Conservation (phyloP, 768 basidiomycete species). For the Kwoniella europaea region DNA sequence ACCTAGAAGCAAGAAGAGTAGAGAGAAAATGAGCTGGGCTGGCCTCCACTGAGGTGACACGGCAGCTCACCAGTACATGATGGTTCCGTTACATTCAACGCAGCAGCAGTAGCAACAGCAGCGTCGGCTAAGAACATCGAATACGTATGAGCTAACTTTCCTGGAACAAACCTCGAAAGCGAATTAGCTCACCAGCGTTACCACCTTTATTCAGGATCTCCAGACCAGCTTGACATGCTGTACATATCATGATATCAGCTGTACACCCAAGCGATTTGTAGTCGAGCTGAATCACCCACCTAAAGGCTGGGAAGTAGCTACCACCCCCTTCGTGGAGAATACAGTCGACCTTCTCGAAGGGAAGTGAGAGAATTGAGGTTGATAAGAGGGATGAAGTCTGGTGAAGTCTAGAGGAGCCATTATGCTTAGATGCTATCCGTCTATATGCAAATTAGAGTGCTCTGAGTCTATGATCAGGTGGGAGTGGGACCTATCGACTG, state of each 20-base stretch:
- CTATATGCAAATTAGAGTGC: too few species aligned
- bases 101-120: slow-evolving; percentile 90
- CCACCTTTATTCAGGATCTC: slow-evolving; percentile 91
- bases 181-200: slow-evolving; percentile 74
- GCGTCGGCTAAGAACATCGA: slow-evolving; percentile 73
- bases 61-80: slow-evolving; percentile 89
- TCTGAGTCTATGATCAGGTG: too few species aligned
- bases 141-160: not conserved
- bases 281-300: slow-evolving; percentile 24
- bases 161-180: not conserved
- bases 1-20: slow-evolving; percentile 18
- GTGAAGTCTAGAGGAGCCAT: slow-evolving; percentile 63
- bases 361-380: slow-evolving; percentile 72
- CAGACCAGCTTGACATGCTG: slow-evolving; percentile 87
- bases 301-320: slow-evolving; percentile 82
- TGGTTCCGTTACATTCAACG: slow-evolving; percentile 80
- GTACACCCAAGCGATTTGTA: not conserved
- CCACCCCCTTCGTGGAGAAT: slow-evolving; percentile 82
- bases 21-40: not conserved
- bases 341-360: slow-evolving; percentile 83
- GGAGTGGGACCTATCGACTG: too few species aligned
- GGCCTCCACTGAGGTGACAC: slow-evolving; percentile 30
- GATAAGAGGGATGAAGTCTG: slow-evolving; percentile 69
- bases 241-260: slow-evolving; percentile 34
- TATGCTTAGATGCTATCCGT: not conserved